Evolutionary conservation across 2,329 filamentous ascomycete species (phyloP), one percentile per base, ranked within the genome.

Genomic region (Xylariales sp.): DNA sequence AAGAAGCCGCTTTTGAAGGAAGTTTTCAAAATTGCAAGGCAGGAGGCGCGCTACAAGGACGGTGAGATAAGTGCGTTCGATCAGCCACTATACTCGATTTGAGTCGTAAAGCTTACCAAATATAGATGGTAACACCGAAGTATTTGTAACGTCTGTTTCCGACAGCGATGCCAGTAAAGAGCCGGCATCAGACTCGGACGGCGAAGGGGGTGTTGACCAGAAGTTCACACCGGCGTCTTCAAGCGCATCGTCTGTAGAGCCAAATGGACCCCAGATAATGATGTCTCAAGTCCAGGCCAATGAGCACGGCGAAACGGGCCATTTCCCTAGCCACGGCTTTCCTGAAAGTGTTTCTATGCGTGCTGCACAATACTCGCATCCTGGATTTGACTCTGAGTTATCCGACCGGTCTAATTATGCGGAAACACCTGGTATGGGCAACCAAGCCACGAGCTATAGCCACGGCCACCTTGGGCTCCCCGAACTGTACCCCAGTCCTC

Each of bases 11-110:
- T 83, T 55, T 74, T 91, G 8, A 85, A 83, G 61, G 88, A 90
- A 73, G 85, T 90, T 8, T 90, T 91, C 79, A 86, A 84, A 68
- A 83, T 91, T 36, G 88, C 88, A 0, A 83, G 79, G 63, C 77
- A 81, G 36, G 86, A 91, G 69, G 87, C 90, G 74, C 80, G 84
- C 4, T 89, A 79, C 72, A 85, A 80, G 70, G 83, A 85, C 50
- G 84, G 83, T 32, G 86, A 89, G 72, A 86, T 90, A 58, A 87
- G 88, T 90, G 16, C 8, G 70, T 67, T 56, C 10, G 18, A 67
- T 36, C 23, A 28, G 77, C 46, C 59, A 30, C 16, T 4, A 52
- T 32, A 48, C 3, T 43, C 14, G 70, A 83, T 72, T 41, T 1
- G 14, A 23, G 16, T 7, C 23, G 34, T 14, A 28, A 68, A 23